Percentiles rank a stretch among this genome's conserved stretches.
phyloP scores from a whole-genome alignment of 305 asterid genomes.

The Solanum aculeatissimum region DNA sequence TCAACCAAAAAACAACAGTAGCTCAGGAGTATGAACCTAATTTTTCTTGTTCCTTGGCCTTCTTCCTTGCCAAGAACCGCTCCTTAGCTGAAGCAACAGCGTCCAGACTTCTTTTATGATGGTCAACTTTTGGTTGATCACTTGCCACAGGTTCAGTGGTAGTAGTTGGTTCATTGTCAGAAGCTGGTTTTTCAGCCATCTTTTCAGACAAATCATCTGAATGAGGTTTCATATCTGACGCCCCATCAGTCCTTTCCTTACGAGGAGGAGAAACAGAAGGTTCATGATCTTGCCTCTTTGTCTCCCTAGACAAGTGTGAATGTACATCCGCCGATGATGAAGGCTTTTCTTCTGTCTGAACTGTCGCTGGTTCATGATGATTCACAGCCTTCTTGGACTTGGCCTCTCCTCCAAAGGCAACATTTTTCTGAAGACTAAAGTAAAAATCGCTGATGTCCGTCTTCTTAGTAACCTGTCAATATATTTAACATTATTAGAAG shows the following conservation, averaged over 20 bases:
- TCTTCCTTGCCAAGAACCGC: constrained; percentile 74
- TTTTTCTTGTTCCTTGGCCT: constrained; percentile 24
- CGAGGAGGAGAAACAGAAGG: constrained; percentile 27
- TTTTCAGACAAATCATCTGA: constrained; percentile 30
- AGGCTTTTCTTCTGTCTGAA: constrained; percentile 21
- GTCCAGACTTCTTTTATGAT: constrained; percentile 44
- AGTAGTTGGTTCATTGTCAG: constrained; percentile 20
- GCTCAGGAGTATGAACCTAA: not conserved
- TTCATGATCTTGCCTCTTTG: constrained; percentile 16
- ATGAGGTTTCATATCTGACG: constrained; percentile 15
- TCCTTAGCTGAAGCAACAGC: constrained; percentile 66
- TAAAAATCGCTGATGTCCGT: constrained; percentile 68
- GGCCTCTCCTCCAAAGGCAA: constrained; percentile 66
- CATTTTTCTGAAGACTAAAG: constrained; percentile 62
- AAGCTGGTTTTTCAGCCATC: constrained; percentile 9
- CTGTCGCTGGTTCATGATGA: constrained; percentile 21
- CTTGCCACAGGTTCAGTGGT: constrained; percentile 12
- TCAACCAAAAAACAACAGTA: not conserved
- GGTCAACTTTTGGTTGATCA: constrained; percentile 31
- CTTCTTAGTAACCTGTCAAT: constrained; percentile 71
- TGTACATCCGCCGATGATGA: constrained; percentile 17
- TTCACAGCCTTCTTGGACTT: constrained; percentile 26
- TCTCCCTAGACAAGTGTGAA: constrained; percentile 21
- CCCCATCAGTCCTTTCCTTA: constrained; percentile 13
- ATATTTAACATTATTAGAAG: not conserved